Percentiles rank a stretch among this genome's conserved stretches.
These are phyloP conservation scores for Lactifluus subvellereus DNA, from an alignment of 768 basidiomycete species.

Conservation along the genomic window DNA sequence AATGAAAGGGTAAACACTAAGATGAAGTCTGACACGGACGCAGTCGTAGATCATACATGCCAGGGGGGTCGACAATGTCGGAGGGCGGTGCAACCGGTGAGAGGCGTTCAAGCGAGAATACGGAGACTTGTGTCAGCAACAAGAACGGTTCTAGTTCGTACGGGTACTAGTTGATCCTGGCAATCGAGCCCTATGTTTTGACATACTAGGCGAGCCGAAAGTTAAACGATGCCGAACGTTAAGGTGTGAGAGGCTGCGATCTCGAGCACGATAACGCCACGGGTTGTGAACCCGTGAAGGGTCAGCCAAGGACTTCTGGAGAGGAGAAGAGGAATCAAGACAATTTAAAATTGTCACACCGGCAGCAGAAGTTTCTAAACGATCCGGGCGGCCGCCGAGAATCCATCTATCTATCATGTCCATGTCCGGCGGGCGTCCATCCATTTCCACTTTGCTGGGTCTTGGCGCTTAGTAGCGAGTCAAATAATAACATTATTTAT, in stretches of 20 bases:
- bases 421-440: neutral
- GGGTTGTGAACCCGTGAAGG: conserved; percentile 15
- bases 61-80: conserved; percentile 4
- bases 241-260: conserved; percentile 3
- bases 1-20: neutral
- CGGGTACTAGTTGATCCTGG: neutral
- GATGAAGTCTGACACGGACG: conserved; percentile 11
- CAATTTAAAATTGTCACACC: neutral
- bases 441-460: conserved; percentile 2
- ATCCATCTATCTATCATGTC: conserved; percentile 4
- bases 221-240: neutral
- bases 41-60: conserved; percentile 12
- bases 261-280: conserved; percentile 7
- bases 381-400: conserved; percentile 7
- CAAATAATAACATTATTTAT: neutral
- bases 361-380: conserved; percentile 3
- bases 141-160: neutral
- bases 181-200: neutral
- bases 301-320: neutral
- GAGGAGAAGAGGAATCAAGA: neutral
- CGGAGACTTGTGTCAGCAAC: conserved; percentile 6
- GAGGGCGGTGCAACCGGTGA: conserved; percentile 6
- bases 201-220: neutral
- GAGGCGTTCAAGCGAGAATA: neutral
- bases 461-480: neutral